Percentiles rank a stretch among this genome's conserved stretches.
Conservation (phyloP, 192 early-diverging fungal genomes). For the Entophlyctis helioformis region DNA sequence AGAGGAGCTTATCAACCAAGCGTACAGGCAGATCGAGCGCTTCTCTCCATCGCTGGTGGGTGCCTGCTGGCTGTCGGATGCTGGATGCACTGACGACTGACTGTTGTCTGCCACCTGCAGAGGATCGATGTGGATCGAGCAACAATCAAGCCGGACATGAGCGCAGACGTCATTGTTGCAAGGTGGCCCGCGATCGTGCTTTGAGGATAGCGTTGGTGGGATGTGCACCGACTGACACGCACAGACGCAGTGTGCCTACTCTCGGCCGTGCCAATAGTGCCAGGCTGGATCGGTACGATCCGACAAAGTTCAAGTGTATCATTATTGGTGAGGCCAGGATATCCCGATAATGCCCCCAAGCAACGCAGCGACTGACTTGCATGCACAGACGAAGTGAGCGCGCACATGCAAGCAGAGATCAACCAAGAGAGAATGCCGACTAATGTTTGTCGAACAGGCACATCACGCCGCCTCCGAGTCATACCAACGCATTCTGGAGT, state of each 20-base stretch:
- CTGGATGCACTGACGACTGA: not conserved
- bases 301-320: conserved; percentile 69
- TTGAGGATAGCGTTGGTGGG: no score
- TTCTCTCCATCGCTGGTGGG: conserved; percentile 46
- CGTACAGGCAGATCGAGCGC: conserved; percentile 48
- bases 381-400: not conserved
- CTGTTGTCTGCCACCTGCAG: not conserved
- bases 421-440: no score
- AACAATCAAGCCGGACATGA: conserved; percentile 32
- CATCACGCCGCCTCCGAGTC: conserved; percentile 78
- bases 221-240: no score
- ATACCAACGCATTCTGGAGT: conserved; percentile 58
- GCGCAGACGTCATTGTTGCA: conserved; percentile 64
- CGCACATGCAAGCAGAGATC: no score
- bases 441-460: conserved; percentile 35
- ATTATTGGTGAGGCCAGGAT: conserved; percentile 69
- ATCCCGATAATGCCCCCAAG: not conserved
- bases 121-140: conserved; percentile 27
- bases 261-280: conserved; percentile 41
- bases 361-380: no score
- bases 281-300: conserved; percentile 57
- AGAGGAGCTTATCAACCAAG: conserved; percentile 77
- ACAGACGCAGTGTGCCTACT: conserved; percentile 66
- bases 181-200: no score
- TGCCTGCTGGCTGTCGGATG: not conserved